phyloP scores from a whole-genome alignment of 345 rosid genomes.

The Eucalyptus cloeziana region DNA sequence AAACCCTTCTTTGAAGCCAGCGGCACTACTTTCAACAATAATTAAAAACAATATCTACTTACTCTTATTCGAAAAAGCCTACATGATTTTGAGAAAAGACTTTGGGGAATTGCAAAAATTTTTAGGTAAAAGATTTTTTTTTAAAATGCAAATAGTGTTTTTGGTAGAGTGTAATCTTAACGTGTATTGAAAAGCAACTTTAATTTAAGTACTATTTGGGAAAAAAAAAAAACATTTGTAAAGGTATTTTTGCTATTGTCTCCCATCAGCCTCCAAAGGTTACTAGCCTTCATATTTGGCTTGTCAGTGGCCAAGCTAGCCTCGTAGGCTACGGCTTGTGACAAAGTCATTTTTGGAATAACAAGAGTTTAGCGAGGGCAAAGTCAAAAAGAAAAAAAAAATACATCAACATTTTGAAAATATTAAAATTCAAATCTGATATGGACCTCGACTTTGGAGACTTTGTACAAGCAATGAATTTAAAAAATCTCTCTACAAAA shows the following conservation, averaged over 20 bases:
- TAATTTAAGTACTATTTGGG: background rate
- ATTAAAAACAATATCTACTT: background rate
- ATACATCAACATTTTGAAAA: too few relatives aligned
- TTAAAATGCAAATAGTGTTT: background rate
- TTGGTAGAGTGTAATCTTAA: background rate
- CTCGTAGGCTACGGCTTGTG: accelerated
- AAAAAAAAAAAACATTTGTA: background rate
- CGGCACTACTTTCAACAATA: accelerated
- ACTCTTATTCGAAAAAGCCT: background rate
- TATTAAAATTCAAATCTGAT: background rate
- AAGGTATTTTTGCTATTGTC: background rate
- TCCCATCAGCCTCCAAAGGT: background rate
- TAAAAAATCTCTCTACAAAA: accelerated
- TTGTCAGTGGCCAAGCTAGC: accelerated
- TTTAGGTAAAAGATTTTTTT: background rate
- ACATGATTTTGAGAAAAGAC: background rate
- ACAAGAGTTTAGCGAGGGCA: accelerated
- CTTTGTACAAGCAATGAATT: background rate
- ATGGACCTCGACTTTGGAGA: background rate
- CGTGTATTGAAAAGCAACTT: background rate
- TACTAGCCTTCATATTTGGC: accelerated
- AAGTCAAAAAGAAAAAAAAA: background rate
- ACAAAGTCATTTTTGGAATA: too few relatives aligned
- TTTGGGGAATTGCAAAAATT: background rate
- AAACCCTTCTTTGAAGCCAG: accelerated